Evolutionary conservation across 139 green algal species (phyloP), one percentile per base, ranked within the genome.

Genomic region (Micractinium sp.): DNA sequence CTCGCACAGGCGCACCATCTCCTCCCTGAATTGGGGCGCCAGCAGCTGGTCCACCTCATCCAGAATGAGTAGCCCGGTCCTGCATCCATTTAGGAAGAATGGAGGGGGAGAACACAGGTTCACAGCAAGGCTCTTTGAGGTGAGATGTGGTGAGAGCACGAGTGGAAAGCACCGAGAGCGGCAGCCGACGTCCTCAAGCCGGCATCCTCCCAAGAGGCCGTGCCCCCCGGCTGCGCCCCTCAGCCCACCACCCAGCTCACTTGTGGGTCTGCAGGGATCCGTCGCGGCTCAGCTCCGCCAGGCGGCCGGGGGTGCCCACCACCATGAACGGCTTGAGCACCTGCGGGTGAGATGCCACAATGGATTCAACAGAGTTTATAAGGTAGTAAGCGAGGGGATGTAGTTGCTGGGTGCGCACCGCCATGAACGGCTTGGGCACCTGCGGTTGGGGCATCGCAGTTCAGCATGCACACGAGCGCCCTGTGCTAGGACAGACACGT

Each of bases 261-360:
- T 74, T 92, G 81, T 92, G 85, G 1, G 90, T 91, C 31, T 78
- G 82, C 74, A 98, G 93, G 7, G 60, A 75, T 31, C 95, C 96
- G 25, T 88, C 80, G 15, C 94, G 85, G 69, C 94, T 90, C 7
- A 99, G 93, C 88, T 99, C 97, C 0, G 95, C 94, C 53, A 99
- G 71, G 1, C 98, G 92, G 9, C 98, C 98, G 3, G 98, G 98
- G 5, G 98, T 99, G 83, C 98, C 98, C 33, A 99, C 98, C 33
- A 99, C 96, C 71, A 99, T 89, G 3, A 98, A 53, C 5, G 98
- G 98, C 89, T 94, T 94, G n/a, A 79, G 47, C 47, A 56, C 47
- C 47, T 56, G 47, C 47, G 47, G 47, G 5, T 56, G 47, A 56
- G 47, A 9, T 16, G 47, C 47, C 47, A n/a, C n/a, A n/a, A n/a